phyloP scores from a whole-genome alignment of 2,329 filamentous ascomycete species.

The Hyphodiscus sp. region DNA sequence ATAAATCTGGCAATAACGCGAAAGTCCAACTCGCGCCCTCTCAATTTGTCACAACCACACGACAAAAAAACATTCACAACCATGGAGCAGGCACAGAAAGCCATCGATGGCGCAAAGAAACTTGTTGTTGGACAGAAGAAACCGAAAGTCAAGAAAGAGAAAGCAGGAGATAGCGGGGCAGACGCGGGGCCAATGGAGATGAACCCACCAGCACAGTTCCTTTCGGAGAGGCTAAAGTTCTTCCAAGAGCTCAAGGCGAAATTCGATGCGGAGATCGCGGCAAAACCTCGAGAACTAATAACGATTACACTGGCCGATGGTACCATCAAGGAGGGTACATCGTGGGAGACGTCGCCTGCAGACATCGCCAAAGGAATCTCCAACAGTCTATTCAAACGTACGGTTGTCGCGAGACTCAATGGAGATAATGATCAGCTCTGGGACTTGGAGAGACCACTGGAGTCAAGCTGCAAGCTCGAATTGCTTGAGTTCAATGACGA shows the following conservation, averaged over 20 bases:
- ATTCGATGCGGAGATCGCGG: slow-evolving; percentile 68
- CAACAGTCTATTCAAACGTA: slow-evolving; percentile 80
- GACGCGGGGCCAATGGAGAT: slow-evolving; percentile 39
- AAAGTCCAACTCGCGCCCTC: background rate
- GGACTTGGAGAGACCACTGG: slow-evolving; percentile 87
- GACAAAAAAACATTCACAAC: slow-evolving; percentile 13
- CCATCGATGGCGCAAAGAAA: slow-evolving; percentile 54
- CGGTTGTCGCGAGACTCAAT: slow-evolving; percentile 79
- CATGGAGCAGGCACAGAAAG: slow-evolving; percentile 45
- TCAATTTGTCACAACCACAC: slow-evolving; percentile 9
- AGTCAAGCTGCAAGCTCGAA: slow-evolving; percentile 79
- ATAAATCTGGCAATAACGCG: background rate
- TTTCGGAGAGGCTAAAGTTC: slow-evolving; percentile 75
- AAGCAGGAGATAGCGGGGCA: slow-evolving; percentile 40
- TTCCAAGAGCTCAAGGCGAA: slow-evolving; percentile 86
- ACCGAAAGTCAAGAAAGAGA: slow-evolving; percentile 41
- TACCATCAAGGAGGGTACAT: slow-evolving; percentile 63
- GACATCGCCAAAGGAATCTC: slow-evolving; percentile 72
- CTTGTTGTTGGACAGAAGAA: slow-evolving; percentile 43
- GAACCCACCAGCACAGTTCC: slow-evolving; percentile 61
- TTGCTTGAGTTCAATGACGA: slow-evolving; percentile 73
- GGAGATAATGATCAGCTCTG: slow-evolving; percentile 66
- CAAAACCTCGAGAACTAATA: slow-evolving; percentile 67
- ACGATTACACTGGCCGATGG: slow-evolving; percentile 69
- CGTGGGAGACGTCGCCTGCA: slow-evolving; percentile 87